Percentiles rank a stretch among this genome's conserved stretches.
Conservation (phyloP, 306 rosid species). For the Ammopiptanthus mongolicus region DNA sequence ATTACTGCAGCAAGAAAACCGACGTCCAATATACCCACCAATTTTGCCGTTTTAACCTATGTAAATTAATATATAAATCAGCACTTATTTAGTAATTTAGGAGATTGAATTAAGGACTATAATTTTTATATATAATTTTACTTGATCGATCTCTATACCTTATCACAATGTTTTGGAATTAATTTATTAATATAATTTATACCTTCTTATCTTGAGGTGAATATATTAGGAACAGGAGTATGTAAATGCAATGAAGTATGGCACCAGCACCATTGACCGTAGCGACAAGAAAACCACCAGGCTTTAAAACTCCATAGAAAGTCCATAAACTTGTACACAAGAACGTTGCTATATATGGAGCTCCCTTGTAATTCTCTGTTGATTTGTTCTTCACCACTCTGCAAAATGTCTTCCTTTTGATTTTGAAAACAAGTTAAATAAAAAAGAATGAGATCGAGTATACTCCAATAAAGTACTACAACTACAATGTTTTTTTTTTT, state of each 20-base stretch:
- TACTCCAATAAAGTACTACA: neutral
- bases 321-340: conserved; percentile 54
- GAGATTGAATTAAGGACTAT: no score
- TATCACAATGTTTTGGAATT: neutral
- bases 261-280: conserved; percentile 53
- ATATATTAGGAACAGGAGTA: conserved; percentile 38
- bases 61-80: neutral
- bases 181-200: no score
- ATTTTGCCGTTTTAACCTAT: conserved; percentile 27
- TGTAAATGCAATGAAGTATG: conserved; percentile 32
- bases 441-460: neutral
- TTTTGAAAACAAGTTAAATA: neutral
- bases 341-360: conserved; percentile 44
- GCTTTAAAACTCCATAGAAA: conserved; percentile 48
- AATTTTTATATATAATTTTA: neutral
- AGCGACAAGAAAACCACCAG: conserved; percentile 31
- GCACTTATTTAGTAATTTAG: no score
- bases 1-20: conserved; percentile 41
- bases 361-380: conserved; percentile 38
- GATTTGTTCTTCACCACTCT: conserved; percentile 52
- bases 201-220: conserved; percentile 53
- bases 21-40: conserved; percentile 31
- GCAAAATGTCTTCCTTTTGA: conserved; percentile 37
- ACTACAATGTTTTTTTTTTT: no score
- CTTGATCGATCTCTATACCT: no score